Conservation (phyloP, 768 basidiomycete genomes). For the Trametes elegans region DNA sequence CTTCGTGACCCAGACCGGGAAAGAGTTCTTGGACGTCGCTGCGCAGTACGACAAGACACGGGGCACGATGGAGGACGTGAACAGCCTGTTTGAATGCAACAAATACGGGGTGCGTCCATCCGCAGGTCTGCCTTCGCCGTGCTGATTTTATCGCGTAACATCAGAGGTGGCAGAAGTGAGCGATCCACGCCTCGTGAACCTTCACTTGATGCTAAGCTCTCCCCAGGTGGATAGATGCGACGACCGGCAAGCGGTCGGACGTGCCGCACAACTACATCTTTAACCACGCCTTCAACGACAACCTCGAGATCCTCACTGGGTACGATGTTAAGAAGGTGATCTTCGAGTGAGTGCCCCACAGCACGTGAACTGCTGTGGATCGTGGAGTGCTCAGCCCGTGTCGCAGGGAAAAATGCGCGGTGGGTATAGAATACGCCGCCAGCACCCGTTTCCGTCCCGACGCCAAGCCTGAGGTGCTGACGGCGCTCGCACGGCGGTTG, state of each 20-base stretch:
- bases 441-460: slow-evolving; percentile 29
- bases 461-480: slow-evolving; percentile 3
- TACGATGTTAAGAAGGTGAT: slow-evolving; percentile 37
- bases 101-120: slow-evolving; percentile 25
- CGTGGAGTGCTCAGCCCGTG: not conserved
- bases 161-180: slow-evolving; percentile 57
- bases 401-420: slow-evolving; percentile 35
- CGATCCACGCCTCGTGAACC: not conserved
- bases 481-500: slow-evolving; percentile 33
- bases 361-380: no score
- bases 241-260: slow-evolving; percentile 59
- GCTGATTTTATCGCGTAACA: no score
- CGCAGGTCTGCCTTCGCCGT: not conserved
- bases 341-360: slow-evolving; percentile 30
- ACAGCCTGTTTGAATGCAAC: slow-evolving; percentile 37
- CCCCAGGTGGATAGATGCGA: slow-evolving; percentile 50
- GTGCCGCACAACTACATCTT: slow-evolving; percentile 44
- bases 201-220: not conserved
- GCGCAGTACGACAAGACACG: slow-evolving; percentile 29
- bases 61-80: slow-evolving; percentile 43
- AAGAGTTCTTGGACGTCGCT: slow-evolving; percentile 24
- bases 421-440: slow-evolving; percentile 38
- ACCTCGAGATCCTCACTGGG: slow-evolving; percentile 32
- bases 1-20: slow-evolving; percentile 20
- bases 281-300: slow-evolving; percentile 23